Evolutionary conservation across 2,329 filamentous ascomycete genomes (phyloP).

Genomic region (Aspergillus glaucus): DNA sequence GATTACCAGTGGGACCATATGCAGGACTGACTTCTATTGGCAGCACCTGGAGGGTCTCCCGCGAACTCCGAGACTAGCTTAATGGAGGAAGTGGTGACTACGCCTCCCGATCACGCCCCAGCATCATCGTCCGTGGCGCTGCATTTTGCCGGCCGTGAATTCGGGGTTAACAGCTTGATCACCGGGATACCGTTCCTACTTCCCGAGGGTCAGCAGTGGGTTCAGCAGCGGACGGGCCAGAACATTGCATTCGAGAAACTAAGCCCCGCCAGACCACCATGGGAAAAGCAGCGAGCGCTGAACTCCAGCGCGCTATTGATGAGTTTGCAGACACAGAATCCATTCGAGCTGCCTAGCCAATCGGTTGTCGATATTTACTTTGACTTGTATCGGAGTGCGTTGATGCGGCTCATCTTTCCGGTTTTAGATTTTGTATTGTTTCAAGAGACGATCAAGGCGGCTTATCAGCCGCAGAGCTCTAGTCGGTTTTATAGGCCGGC

Average conservation of each 20-base stretch:
- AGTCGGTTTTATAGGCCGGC: constrained; percentile 19
- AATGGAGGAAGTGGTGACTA: background rate
- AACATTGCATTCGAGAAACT: constrained; percentile 25
- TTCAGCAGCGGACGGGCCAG: constrained; percentile 42
- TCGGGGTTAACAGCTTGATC: constrained; percentile 43
- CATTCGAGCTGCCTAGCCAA: constrained; percentile 33
- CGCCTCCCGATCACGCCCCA: constrained; percentile 8
- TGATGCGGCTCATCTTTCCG: constrained; percentile 45
- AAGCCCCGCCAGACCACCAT: constrained; percentile 22
- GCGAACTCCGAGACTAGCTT: constrained; percentile 1
- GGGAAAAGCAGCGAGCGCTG: constrained; percentile 29
- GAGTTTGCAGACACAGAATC: constrained; percentile 13
- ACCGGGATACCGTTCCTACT: constrained; percentile 49
- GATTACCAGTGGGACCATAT: background rate
- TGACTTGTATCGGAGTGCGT: constrained; percentile 24
- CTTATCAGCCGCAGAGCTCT: constrained; percentile 32
- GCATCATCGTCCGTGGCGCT: constrained; percentile 32
- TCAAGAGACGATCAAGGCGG: constrained; percentile 38
- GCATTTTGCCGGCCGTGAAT: constrained; percentile 44
- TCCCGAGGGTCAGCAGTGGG: constrained; percentile 43
- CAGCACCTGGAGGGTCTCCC: constrained; percentile 14
- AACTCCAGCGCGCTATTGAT: constrained; percentile 15
- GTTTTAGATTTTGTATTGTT: constrained; percentile 46
- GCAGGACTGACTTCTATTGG: constrained; percentile 1
- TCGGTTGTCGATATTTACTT: constrained; percentile 26